Conservation (phyloP, 371 early-diverging fungal genomes). For the Sporodiniella umbellata region DNA sequence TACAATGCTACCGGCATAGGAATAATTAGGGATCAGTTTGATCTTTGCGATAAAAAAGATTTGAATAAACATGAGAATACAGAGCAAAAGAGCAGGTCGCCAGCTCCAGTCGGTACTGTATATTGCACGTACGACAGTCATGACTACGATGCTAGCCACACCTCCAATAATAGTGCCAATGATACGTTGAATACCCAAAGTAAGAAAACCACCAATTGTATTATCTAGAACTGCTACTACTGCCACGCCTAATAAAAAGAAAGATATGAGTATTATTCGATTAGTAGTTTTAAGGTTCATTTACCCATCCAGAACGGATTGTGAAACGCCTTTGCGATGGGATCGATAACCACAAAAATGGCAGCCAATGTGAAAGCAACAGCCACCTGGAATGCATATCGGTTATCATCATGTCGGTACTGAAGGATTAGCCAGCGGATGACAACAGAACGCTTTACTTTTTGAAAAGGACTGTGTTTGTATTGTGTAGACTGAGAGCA, state of each 20-base stretch:
- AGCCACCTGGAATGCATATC: constrained; percentile 25
- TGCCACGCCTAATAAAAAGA: constrained; percentile 39
- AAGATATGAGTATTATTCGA: no score
- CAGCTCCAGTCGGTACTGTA: constrained; percentile 28
- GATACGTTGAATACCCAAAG: constrained; percentile 29
- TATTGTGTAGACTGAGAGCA: not conserved
- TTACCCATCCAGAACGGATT: constrained; percentile 28
- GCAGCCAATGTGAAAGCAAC: constrained; percentile 17
- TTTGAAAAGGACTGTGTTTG: not conserved
- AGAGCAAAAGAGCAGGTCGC: constrained; percentile 22
- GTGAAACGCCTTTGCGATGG: constrained; percentile 15
- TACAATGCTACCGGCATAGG: constrained; percentile 40
- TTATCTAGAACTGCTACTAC: constrained; percentile 37
- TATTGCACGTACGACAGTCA: constrained; percentile 28
- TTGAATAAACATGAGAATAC: constrained; percentile 29
- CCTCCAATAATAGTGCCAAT: constrained; percentile 36
- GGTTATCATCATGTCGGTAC: constrained; percentile 9
- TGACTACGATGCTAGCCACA: constrained; percentile 24
- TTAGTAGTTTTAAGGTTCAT: no score
- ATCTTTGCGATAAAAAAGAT: constrained; percentile 34
- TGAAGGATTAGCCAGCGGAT: constrained; percentile 11
- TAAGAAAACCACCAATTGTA: constrained; percentile 32
- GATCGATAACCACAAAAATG: constrained; percentile 16
- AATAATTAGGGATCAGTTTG: constrained; percentile 26
- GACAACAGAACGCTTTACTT: not conserved